Percentiles rank a stretch among this genome's conserved stretches.
These are phyloP conservation scores for Fraxinus quadrangulata DNA, from an alignment of 257 asterid species.

Conservation along the genomic window DNA sequence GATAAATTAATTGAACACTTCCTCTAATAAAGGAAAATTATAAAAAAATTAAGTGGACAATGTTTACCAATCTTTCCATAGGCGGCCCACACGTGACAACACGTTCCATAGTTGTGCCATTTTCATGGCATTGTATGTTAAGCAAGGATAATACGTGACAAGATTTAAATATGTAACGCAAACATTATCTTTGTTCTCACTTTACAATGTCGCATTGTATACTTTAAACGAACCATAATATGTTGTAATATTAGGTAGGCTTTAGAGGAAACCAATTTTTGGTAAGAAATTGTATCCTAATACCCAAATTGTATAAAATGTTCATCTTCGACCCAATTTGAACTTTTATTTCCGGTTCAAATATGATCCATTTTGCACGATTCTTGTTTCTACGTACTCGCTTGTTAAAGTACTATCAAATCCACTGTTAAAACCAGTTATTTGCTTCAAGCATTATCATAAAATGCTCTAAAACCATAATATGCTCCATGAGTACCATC, in stretches of 20 bases:
- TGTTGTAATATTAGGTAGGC: not conserved
- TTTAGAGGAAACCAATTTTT: not conserved
- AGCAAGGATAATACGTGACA: no score
- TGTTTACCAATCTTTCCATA: no score
- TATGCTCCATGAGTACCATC: constrained; percentile 35
- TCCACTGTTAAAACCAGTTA: constrained; percentile 15
- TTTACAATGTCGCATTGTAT: no score
- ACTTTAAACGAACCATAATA: no score
- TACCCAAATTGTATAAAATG: constrained; percentile 25
- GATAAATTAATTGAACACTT: no score
- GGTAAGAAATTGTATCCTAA: not conserved
- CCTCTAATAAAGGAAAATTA: no score
- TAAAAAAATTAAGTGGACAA: no score
- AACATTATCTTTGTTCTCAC: no score
- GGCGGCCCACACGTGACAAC: no score
- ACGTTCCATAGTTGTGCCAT: no score
- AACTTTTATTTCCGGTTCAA: constrained; percentile 30
- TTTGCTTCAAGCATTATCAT: constrained; percentile 31
- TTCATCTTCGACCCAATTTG: constrained; percentile 58
- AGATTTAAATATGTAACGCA: no score
- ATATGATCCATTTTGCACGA: constrained; percentile 35
- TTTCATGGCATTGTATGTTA: no score
- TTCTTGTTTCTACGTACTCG: constrained; percentile 42
- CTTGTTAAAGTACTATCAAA: constrained; percentile 25
- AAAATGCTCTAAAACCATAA: constrained; percentile 31